These are phyloP conservation scores for Blastobotrys arbuscula DNA, from an alignment of 1,139 yeast genomes.

Conservation along the genomic window DNA sequence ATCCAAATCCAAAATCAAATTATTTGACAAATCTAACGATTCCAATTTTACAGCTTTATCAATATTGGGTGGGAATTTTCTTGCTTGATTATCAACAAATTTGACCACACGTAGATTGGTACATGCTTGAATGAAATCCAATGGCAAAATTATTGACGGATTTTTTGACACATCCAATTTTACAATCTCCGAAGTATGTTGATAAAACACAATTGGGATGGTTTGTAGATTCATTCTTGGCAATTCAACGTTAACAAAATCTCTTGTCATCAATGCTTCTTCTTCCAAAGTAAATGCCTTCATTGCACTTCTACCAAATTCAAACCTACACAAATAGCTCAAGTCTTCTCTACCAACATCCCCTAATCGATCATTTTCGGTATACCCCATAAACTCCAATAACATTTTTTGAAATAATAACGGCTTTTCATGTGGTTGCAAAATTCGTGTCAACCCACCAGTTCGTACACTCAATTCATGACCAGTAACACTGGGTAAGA, in stretches of 20 bases:
- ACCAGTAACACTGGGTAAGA: constrained; percentile 56
- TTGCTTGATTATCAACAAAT: constrained; percentile 69
- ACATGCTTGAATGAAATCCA: constrained; percentile 82
- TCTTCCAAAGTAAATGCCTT: constrained; percentile 64
- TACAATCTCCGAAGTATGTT: constrained; percentile 76
- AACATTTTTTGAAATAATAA: constrained; percentile 70
- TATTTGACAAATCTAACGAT: constrained; percentile 54
- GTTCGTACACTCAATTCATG: constrained; percentile 75
- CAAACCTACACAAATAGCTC: constrained; percentile 79
- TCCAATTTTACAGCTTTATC: constrained; percentile 63
- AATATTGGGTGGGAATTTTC: constrained; percentile 67
- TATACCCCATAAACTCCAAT: constrained; percentile 73
- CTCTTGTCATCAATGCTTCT: constrained; percentile 56
- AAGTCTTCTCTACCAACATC: constrained; percentile 85
- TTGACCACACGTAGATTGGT: constrained; percentile 60
- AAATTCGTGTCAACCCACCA: constrained; percentile 71
- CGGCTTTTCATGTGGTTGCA: constrained; percentile 72
- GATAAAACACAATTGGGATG: constrained; percentile 77
- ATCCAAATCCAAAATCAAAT: constrained; percentile 31
- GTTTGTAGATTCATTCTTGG: constrained; percentile 72
- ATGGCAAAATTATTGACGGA: constrained; percentile 77
- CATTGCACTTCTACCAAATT: constrained; percentile 63
- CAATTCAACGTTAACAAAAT: constrained; percentile 70
- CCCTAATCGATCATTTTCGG: constrained; percentile 65
- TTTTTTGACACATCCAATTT: constrained; percentile 80